Percentiles rank a stretch among this genome's conserved stretches.
Evolutionary conservation across 1,284 basidiomycete genomes (phyloP).

Genomic region (Cryptococcus hybrid): DNA sequence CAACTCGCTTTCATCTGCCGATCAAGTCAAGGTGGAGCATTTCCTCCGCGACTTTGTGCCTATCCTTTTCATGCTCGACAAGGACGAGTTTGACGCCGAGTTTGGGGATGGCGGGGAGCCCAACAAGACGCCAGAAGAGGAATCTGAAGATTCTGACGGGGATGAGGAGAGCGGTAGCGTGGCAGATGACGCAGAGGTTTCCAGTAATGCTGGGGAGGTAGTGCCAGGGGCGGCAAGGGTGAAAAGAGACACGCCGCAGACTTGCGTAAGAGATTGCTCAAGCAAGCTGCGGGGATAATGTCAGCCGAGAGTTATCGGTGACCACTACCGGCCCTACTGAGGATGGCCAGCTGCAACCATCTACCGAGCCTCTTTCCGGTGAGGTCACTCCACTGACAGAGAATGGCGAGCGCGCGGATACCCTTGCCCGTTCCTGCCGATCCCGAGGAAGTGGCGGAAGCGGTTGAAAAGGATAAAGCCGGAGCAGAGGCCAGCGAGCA

Average conservation of each 20-base stretch:
- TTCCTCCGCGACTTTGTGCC: slow-evolving; percentile 86
- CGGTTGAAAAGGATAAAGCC: slow-evolving; percentile 46
- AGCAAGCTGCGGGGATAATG: slow-evolving; percentile 58
- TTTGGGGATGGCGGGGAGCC: slow-evolving; percentile 66
- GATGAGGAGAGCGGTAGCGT: slow-evolving; percentile 41
- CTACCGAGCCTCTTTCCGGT: slow-evolving; percentile 12
- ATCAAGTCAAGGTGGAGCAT: slow-evolving; percentile 78
- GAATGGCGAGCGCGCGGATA: slow-evolving; percentile 33
- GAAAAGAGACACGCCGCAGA: slow-evolving; percentile 59
- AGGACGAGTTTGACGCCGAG: slow-evolving; percentile 72
- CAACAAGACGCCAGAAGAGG: slow-evolving; percentile 61
- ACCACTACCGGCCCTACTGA: slow-evolving; percentile 39
- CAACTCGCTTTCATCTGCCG: slow-evolving; percentile 67
- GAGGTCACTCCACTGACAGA: slow-evolving; percentile 35
- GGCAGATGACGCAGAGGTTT: slow-evolving; percentile 52
- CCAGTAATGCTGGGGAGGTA: slow-evolving; percentile 32
- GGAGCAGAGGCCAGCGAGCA: slow-evolving; percentile 45
- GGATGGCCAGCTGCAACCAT: slow-evolving; percentile 12
- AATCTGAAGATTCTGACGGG: slow-evolving; percentile 44
- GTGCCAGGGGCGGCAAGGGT: slow-evolving; percentile 30
- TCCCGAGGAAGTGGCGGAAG: slow-evolving; percentile 44
- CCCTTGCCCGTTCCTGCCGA: slow-evolving; percentile 37
- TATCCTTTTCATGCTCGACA: slow-evolving; percentile 71
- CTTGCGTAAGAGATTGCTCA: slow-evolving; percentile 72
- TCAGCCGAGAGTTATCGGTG: slow-evolving; percentile 60